Percentiles rank a stretch among this genome's conserved stretches.
These are phyloP conservation scores for Fusarium papillatum DNA, from an alignment of 2,329 filamentous ascomycete genomes.

Conservation along the genomic window DNA sequence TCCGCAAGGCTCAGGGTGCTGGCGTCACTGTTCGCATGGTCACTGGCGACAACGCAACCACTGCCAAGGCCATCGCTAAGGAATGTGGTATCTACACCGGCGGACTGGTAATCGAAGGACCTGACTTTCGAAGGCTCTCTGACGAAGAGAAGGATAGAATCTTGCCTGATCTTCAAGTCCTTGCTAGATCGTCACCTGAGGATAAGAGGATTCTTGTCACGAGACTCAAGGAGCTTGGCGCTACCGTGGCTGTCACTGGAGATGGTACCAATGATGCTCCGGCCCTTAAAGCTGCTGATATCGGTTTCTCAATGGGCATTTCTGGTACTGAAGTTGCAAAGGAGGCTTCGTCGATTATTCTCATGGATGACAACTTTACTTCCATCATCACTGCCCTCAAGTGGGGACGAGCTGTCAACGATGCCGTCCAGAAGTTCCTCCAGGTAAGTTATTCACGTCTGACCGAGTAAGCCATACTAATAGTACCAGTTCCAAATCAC, in stretches of 20 bases:
- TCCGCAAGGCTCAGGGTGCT: background rate
- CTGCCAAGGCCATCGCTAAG: background rate
- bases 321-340: slow-evolving; percentile 2
- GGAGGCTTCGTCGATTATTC: background rate
- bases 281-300: background rate
- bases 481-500: background rate
- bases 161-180: background rate
- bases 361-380: slow-evolving; percentile 3
- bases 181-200: background rate
- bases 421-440: slow-evolving; percentile 1
- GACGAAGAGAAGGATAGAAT: background rate
- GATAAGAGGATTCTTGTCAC: background rate
- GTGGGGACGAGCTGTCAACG: slow-evolving; percentile 1
- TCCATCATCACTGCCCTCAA: background rate
- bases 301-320: background rate
- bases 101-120: background rate
- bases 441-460: background rate
- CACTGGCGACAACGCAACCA: background rate
- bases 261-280: background rate
- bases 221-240: background rate
- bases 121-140: background rate
- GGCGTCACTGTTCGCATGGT: background rate
- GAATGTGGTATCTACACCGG: background rate
- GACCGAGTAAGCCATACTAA: background rate
- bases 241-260: background rate